Evolutionary conservation across 768 basidiomycete genomes (phyloP), one percentile per base, ranked within the genome.

Genomic region (Lepiota brunneoincarnata): DNA sequence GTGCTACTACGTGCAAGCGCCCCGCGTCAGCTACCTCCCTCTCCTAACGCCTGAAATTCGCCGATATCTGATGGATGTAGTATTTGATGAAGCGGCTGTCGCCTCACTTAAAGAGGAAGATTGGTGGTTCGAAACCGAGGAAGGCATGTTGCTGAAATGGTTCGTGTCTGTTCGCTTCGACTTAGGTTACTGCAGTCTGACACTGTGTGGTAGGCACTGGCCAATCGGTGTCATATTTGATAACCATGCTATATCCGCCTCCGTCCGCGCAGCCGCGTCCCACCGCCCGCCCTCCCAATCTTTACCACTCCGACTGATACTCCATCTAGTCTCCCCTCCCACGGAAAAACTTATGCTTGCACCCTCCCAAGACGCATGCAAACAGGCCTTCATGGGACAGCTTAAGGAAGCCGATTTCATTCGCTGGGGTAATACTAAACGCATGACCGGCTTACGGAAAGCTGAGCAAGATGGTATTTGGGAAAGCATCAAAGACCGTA

Each of bases 41-140:
- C 77, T 98, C 23, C 71, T 98, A 42, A 81, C 98, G 64, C 87
- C 93, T 3, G 93, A 97, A 64, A 82, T 99, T 55, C 82, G 87
- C 55, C 81, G 86, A 61, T 93, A 93, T 70, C 78, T 98, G 58
- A 86, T 91, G 76, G 91, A 97, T 59, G 85, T 98, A 51, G 91
- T 95, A 11, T 87, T 98, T 63, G 93, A 97, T 64, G 93, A 96
- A 63, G 78, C 82, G 34, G 86, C 87, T 26, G 84, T 84, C 4
- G 86, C 85, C 56, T 62, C 77, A 9, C 71, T 95, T 56, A 89
- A 89, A 64, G 91, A 94, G 59, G 89, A 91, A 54, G 90, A 95
- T 49, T 93, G 96, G 91, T 98, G 96, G 97, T 97, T 99, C 68
- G 93, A 97, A 70, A 89, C 86, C 58, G 89, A 90, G 49, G 88